A percentile compares a stretch with the other conserved stretches of the same genome.
Evolutionary conservation across 108 stramenopile species (phyloP).

Genomic region (Bacterosira constricta): DNA sequence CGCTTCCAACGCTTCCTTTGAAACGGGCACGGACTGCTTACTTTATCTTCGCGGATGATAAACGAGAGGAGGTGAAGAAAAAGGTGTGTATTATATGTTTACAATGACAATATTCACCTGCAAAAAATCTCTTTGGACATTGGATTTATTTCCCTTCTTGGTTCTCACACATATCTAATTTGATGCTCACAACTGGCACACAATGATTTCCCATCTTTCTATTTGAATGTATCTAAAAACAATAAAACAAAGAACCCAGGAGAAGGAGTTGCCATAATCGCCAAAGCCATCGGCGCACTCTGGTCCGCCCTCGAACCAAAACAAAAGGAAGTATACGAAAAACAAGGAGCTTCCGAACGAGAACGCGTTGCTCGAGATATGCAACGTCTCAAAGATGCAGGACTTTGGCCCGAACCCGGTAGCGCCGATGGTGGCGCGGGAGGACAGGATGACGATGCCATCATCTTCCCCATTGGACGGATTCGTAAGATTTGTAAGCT

Average conservation of each 20-base stretch:
- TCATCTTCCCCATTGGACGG: conserved; percentile 73
- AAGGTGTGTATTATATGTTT: conserved; percentile 58
- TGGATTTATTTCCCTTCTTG: background rate
- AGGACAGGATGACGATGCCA: conserved; percentile 16
- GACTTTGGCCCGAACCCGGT: conserved; percentile 27
- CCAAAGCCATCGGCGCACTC: conserved; percentile 60
- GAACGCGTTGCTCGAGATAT: conserved; percentile 59
- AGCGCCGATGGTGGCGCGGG: conserved; percentile 8
- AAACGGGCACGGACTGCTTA: conserved; percentile 82
- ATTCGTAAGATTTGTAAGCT: conserved; percentile 89
- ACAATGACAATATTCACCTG: too few relatives aligned
- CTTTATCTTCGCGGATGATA: conserved; percentile 85
- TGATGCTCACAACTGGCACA: too few relatives aligned
- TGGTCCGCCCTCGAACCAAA: conserved; percentile 57
- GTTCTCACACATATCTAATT: background rate
- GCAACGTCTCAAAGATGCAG: conserved; percentile 58
- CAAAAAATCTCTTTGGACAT: too few relatives aligned
- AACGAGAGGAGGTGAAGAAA: conserved; percentile 64
- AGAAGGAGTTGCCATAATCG: conserved; percentile 63
- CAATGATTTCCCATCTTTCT: background rate
- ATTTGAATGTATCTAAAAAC: background rate
- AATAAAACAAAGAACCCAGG: conserved; percentile 53
- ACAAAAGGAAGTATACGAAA: conserved; percentile 65
- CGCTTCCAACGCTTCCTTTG: conserved; percentile 52
- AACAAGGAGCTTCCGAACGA: conserved; percentile 59